phyloP scores from a whole-genome alignment of 1,284 basidiomycete genomes.

The Cryptococcus sp. region DNA sequence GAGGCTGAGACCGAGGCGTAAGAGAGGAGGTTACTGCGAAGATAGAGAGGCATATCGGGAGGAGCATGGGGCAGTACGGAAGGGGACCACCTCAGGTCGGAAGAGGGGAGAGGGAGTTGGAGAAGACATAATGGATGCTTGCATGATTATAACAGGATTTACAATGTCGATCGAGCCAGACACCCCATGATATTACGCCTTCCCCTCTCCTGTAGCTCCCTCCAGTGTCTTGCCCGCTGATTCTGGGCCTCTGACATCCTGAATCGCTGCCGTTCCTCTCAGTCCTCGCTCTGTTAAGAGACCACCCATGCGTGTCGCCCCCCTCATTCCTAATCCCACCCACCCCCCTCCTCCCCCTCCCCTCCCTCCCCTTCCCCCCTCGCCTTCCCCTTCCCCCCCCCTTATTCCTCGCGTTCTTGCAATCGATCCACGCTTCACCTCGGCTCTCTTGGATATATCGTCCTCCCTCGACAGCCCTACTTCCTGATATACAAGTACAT shows the following conservation, averaged over 20 bases:
- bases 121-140: not conserved
- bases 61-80: no score
- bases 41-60: no score
- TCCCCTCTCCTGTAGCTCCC: conserved; percentile 13
- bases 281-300: no score
- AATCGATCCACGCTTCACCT: conserved; percentile 44
- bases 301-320: no score
- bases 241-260: no score
- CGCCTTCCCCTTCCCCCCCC: not conserved
- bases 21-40: not conserved
- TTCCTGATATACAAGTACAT: no score
- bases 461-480: conserved; percentile 23
- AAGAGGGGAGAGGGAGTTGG: not conserved
- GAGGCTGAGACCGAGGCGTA: not conserved
- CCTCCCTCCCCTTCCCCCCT: not conserved
- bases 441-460: conserved; percentile 40
- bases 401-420: conserved; percentile 26
- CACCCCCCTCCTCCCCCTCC: conserved; percentile 1
- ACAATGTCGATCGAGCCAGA: not conserved
- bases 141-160: not conserved
- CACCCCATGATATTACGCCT: not conserved
- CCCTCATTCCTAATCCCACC: no score
- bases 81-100: no score
- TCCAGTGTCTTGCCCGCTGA: not conserved
- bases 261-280: no score